Evolutionary conservation across 2,329 filamentous ascomycete species (phyloP).

Genomic region (Talaromyces sp.): DNA sequence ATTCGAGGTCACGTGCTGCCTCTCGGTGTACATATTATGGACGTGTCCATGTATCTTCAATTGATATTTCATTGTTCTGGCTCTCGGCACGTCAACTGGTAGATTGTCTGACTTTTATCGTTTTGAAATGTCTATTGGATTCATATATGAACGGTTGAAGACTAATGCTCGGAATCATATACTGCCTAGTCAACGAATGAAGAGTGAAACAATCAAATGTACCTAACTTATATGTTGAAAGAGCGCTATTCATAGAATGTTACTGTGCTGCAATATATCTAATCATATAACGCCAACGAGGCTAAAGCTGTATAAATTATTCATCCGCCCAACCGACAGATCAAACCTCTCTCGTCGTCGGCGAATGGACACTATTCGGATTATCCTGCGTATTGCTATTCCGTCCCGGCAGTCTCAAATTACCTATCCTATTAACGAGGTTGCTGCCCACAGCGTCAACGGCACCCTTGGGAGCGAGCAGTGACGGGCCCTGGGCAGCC

Average conservation of each 20-base stretch:
- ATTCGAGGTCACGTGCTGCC: neutral
- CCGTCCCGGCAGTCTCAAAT: slow-evolving; percentile 66
- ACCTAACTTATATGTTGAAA: neutral
- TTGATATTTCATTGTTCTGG: neutral
- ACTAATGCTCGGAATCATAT: no score
- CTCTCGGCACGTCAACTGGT: neutral
- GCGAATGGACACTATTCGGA: slow-evolving; percentile 29
- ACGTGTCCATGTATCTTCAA: neutral
- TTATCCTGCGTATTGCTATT: slow-evolving; percentile 36
- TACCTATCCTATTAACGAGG: slow-evolving; percentile 81
- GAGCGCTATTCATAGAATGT: neutral
- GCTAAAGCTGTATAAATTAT: neutral
- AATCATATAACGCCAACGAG: neutral
- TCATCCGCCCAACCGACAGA: neutral
- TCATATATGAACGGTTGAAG: no score
- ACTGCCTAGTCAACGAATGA: neutral
- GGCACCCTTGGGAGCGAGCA: slow-evolving; percentile 82
- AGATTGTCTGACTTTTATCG: neutral
- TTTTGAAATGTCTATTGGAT: no score
- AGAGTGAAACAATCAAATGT: neutral
- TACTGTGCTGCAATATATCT: neutral
- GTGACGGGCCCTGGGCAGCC: slow-evolving; percentile 71
- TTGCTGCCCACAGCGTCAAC: slow-evolving; percentile 92
- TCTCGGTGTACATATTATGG: neutral
- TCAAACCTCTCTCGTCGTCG: slow-evolving; percentile 40